Base-by-base conservation (phyloP, 2,329 filamentous ascomycete genomes). In the Trichothecium roseum region DNA sequence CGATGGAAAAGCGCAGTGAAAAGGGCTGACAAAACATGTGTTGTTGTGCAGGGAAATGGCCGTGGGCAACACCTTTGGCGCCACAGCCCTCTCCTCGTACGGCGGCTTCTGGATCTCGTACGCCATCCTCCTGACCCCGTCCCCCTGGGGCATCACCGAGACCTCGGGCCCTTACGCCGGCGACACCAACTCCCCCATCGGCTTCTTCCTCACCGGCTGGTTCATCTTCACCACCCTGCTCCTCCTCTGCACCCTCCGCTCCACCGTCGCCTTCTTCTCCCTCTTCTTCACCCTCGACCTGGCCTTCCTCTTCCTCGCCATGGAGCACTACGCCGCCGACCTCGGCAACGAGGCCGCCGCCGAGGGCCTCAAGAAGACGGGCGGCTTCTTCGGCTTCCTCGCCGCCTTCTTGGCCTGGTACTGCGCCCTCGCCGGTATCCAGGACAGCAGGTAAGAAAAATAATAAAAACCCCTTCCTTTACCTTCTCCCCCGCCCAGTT, bases 361-460 rank as follows among this genome's bases (percentile, higher is more conserved):
- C 44, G 38, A 57, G 5, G 59, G 56, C 13, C 62, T 84, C 30
- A 74, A 75, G 48, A 81, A 79, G 57, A 74, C 81, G 4, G 85
- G 82, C 43, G 86, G 85, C 36, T 68, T 78, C 41, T 89, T 91
- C 52, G 85, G 85, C n/a, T 69, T 91, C 42, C 49, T 91, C 6
- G 77, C 84, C 2, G 82, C 84, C 1, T 91, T 93, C 54, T 53
- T 84, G 37, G 84, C 85, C 4, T 93, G 85, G 85, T 93, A 89
- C 62, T 87, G 86, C 50, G 84, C 85, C 27, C 68, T 89, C 40
- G 83, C 84, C 35, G 84, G 84, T 74, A 74, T 91, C 39, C 80
- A 81, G 42, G 84, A 91, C 49, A 68, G 63, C 54, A 74, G 70
- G 74, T 78, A 55, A 48, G 69, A n/a, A n/a, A n/a, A n/a, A n/a